phyloP scores from a whole-genome alignment of 108 stramenopile genomes.

The Skeletonema costatum region DNA sequence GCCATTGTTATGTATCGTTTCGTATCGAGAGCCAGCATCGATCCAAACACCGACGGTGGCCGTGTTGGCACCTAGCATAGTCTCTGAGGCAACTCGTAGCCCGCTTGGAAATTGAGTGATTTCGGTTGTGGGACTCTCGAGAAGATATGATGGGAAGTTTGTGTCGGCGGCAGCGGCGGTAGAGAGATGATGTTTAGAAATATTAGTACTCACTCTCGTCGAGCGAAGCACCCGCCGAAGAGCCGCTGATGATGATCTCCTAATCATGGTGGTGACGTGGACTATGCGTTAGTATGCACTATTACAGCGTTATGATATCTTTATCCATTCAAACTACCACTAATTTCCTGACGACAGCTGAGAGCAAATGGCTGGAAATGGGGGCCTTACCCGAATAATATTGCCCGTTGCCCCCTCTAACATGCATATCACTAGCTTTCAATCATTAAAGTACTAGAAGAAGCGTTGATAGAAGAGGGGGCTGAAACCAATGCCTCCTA shows the following conservation, averaged over 20 bases:
- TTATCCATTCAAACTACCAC: too few species aligned
- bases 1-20: conserved; percentile 97
- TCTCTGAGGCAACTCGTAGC: conserved; percentile 92
- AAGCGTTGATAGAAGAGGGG: neutral
- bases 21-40: conserved; percentile 93
- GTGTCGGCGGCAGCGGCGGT: conserved; percentile 35
- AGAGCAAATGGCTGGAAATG: too few species aligned
- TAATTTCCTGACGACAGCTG: too few species aligned
- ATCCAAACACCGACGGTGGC: conserved; percentile 92
- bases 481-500: neutral
- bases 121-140: conserved; percentile 85
- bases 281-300: too few species aligned
- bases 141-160: conserved; percentile 82
- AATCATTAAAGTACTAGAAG: too few species aligned
- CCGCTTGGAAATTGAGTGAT: conserved; percentile 77
- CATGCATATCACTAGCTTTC: too few species aligned
- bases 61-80: conserved; percentile 74
- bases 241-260: neutral
- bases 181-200: conserved; percentile 1
- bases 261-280: neutral
- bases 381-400: too few species aligned
- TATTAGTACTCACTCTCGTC: neutral
- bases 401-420: too few species aligned
- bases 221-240: conserved; percentile 1
- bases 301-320: too few species aligned